Evolutionary conservation across 2,329 filamentous ascomycete genomes (phyloP).

Genomic region (Botrytis byssoidea): DNA sequence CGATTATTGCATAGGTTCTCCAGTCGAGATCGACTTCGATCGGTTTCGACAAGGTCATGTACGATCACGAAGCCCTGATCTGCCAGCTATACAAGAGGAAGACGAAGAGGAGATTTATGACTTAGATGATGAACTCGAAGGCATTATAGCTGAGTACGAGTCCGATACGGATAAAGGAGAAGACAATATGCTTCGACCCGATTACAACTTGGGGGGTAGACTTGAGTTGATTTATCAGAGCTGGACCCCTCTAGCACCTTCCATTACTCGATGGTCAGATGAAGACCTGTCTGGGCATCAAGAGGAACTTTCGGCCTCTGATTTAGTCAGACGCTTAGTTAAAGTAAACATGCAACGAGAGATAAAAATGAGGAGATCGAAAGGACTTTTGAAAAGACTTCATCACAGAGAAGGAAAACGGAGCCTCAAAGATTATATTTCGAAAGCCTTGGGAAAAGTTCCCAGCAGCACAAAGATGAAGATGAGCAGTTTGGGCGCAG

Average conservation of each 20-base stretch:
- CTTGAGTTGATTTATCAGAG: background rate
- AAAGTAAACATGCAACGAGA: background rate
- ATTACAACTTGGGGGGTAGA: too few species aligned
- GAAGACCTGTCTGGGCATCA: background rate
- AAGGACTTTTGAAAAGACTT: background rate
- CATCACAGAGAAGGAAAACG: background rate
- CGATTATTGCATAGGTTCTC: background rate
- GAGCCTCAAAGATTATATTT: background rate
- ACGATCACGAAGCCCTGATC: background rate
- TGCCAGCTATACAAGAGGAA: background rate
- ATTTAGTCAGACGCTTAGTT: background rate
- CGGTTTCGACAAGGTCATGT: background rate
- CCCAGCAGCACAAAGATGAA: background rate
- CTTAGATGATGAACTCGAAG: background rate
- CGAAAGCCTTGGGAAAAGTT: background rate
- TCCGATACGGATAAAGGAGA: too few species aligned
- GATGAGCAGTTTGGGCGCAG: background rate
- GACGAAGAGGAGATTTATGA: background rate
- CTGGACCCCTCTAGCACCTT: background rate
- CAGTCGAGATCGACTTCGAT: background rate
- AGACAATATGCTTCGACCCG: background rate
- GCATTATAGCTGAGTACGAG: background rate
- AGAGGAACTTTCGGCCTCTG: background rate
- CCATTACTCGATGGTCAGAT: background rate
- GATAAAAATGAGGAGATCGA: background rate